Base-by-base conservation (phyloP, 495 filamentous ascomycete genomes). In the Hypoxylon trugodes region DNA sequence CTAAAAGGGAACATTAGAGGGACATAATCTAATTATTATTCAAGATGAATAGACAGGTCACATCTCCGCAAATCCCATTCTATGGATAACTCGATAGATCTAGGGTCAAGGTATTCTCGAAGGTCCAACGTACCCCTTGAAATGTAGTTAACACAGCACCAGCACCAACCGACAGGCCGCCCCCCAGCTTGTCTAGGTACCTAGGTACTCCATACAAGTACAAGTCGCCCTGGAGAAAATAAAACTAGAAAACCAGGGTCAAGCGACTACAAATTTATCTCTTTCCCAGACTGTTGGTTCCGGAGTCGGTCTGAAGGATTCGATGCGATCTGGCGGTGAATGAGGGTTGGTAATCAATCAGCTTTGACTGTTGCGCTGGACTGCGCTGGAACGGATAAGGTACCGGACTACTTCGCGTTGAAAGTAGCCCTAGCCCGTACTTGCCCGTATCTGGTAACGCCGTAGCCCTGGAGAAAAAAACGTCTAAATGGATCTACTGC, bases 261-360 rank as follows among this genome's bases (percentile, higher is more conserved):
- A 16, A 22, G 45, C 45, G 46, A 43, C 25, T 47, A 43, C 28
- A 50, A 43, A 58, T 50, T 35, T 49, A 19, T 54, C 22, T 41
- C 43, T 45, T 16, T 65, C 33, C 62, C 55, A 66, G 62, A 49
- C 50, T 45, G 49, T 38, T 60, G 62, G 56, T 66, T 66, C 62
- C 62, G 57, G 38, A 51, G 63, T 61, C 56, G 63, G 63, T 61
- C 63, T 61, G 46, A 47, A 57, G 57, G 63, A 66, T 61, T 61
- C 56, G 57, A 61, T 61, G 46, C 63, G 63, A 66, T 66, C 63
- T 66, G 51, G 63, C 63, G 63, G 63, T 66, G 63, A 66, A 66
- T 66, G 57, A 61, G 57, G 57, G 57, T 61, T 66, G 63, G 63
- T 66, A 66, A 66, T 66, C 63, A 61, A 66, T 61, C 51, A 57